Conservation (phyloP, 768 basidiomycete species). For the Rhizopogon salebrosus region DNA sequence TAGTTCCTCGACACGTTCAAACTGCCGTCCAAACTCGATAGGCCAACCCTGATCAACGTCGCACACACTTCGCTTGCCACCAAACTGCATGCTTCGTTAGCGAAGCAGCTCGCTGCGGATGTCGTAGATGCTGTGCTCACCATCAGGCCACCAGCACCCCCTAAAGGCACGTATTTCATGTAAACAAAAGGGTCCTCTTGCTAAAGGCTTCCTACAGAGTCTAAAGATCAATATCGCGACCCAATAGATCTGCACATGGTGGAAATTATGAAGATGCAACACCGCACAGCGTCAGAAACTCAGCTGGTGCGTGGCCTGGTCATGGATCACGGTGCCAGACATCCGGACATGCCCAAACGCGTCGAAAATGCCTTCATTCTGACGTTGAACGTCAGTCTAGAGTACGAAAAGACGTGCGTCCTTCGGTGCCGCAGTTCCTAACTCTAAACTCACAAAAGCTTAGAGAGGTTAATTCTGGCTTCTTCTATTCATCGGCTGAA, state of each 20-base stretch:
- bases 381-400: constrained; percentile 94
- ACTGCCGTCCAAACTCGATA: constrained; percentile 70
- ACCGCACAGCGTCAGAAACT: constrained; percentile 95
- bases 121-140: constrained; percentile 94
- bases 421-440: constrained; percentile 9
- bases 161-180: constrained; percentile 43
- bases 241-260: constrained; percentile 99
- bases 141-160: constrained; percentile 67
- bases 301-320: constrained; percentile 94
- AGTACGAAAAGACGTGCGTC: constrained; percentile 98
- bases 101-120: constrained; percentile 83
- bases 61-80: constrained; percentile 95
- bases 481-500: constrained; percentile 98
- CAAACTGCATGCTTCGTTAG: constrained; percentile 78
- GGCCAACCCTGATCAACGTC: constrained; percentile 87
- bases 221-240: constrained; percentile 67
- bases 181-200: constrained; percentile 20
- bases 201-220: constrained; percentile 36
- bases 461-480: constrained; percentile 98
- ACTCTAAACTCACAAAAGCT: constrained; percentile 15
- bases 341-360: constrained; percentile 99
- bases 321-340: constrained; percentile 93
- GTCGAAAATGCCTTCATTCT: constrained; percentile 94
- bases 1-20: constrained; percentile 95
- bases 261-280: constrained; percentile 99